These are phyloP conservation scores for Lomentospora prolificans DNA, from an alignment of 2,329 filamentous ascomycete genomes.

Conservation along the genomic window DNA sequence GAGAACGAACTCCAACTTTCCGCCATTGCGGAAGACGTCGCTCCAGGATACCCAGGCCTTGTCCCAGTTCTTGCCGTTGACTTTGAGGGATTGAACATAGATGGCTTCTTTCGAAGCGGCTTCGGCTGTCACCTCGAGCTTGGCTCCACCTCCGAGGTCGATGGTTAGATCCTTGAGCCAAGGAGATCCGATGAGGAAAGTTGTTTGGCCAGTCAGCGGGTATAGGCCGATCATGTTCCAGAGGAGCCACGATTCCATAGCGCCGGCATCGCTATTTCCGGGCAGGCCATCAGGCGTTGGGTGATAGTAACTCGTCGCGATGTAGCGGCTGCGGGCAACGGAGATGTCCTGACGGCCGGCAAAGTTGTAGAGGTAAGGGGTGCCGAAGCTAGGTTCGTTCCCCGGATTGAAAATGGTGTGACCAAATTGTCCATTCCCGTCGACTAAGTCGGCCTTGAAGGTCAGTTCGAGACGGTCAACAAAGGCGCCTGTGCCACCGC, in stretches of 20 bases:
- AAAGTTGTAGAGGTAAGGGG: conserved; percentile 62
- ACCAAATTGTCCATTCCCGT: conserved; percentile 31
- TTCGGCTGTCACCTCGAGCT: conserved; percentile 44
- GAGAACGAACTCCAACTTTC: conserved; percentile 54
- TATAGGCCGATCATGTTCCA: conserved; percentile 63
- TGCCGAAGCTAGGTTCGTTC: conserved; percentile 58
- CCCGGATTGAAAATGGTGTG: conserved; percentile 56
- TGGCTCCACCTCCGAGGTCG: conserved; percentile 43
- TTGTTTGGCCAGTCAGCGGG: conserved; percentile 58
- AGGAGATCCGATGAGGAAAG: conserved; percentile 54
- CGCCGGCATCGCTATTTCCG: conserved; percentile 61
- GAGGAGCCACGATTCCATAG: conserved; percentile 61
- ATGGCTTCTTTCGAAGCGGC: conserved; percentile 29
- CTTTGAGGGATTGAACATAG: conserved; percentile 56
- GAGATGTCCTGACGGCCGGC: conserved; percentile 51
- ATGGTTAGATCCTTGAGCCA: conserved; percentile 54
- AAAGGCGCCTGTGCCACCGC: conserved; percentile 47
- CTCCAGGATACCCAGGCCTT: conserved; percentile 57
- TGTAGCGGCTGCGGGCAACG: conserved; percentile 45
- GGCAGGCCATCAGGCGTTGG: conserved; percentile 48
- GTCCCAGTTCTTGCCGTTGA: conserved; percentile 54
- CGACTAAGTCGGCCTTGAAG: conserved; percentile 40
- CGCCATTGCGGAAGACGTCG: conserved; percentile 55
- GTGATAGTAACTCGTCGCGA: conserved; percentile 51
- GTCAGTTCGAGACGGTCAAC: conserved; percentile 49